Evolutionary conservation across 495 filamentous ascomycete genomes (phyloP).

Genomic region (Xylona heveae): DNA sequence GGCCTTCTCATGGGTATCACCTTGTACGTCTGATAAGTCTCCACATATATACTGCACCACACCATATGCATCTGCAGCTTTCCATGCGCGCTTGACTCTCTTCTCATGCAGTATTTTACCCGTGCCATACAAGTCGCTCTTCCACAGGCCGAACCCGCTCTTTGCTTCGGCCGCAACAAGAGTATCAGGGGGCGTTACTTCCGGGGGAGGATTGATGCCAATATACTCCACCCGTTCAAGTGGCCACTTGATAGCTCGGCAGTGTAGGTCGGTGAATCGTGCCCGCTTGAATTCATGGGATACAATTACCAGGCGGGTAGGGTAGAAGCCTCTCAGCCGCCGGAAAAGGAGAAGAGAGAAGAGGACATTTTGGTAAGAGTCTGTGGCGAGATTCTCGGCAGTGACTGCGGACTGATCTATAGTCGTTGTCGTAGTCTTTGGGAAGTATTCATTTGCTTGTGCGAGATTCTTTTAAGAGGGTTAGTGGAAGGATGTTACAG

Average conservation of each 20-base stretch:
- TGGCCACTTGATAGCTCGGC: constrained; percentile 37
- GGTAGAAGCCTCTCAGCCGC: constrained; percentile 22
- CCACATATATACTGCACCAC: no score
- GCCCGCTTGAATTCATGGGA: constrained; percentile 53
- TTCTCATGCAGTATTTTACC: neutral
- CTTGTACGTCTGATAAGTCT: no score
- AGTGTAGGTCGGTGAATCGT: constrained; percentile 47
- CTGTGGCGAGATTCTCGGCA: constrained; percentile 45
- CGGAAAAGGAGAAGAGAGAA: constrained; percentile 45
- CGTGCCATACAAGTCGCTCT: neutral
- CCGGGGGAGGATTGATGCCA: constrained; percentile 44
- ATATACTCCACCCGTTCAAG: constrained; percentile 25
- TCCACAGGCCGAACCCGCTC: constrained; percentile 1
- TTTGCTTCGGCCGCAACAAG: neutral
- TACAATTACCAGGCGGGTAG: constrained; percentile 38
- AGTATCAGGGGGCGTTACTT: neutral
- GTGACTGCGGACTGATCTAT: no score
- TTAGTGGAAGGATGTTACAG: no score
- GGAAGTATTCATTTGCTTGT: no score
- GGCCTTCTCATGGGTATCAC: no score
- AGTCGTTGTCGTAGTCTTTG: no score
- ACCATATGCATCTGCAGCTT: no score
- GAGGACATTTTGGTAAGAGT: constrained; percentile 60
- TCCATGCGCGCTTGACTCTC: neutral
- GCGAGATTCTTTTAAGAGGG: no score